phyloP scores from a whole-genome alignment of 148 eudicot genomes.

The Nepenthes mirabilis region DNA sequence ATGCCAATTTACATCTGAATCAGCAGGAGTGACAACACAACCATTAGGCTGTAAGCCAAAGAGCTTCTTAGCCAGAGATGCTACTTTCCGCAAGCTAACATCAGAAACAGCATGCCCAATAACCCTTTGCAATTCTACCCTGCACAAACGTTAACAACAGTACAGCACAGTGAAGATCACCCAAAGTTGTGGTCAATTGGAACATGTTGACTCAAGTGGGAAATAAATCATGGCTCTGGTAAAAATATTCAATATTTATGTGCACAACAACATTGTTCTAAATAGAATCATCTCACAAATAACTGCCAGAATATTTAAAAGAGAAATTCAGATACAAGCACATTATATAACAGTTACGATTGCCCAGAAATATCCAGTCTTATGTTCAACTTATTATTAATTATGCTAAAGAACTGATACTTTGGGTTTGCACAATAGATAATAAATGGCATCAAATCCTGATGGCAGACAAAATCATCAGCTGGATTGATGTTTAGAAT shows the following conservation, averaged over 20 bases:
- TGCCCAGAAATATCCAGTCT: no score
- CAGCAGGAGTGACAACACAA: slow-evolving; percentile 9
- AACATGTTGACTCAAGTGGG: background rate
- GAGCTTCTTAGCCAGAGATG: slow-evolving; percentile 42
- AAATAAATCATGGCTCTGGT: background rate
- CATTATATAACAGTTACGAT: no score
- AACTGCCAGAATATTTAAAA: background rate
- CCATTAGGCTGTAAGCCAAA: slow-evolving; percentile 40
- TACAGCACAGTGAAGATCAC: slow-evolving; percentile 4
- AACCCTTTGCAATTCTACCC: slow-evolving; percentile 65
- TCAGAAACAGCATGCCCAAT: slow-evolving; percentile 55
- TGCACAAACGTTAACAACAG: slow-evolving; percentile 16
- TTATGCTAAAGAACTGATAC: no score
- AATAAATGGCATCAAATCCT: no score
- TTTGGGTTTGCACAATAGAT: no score
- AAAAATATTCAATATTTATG: background rate
- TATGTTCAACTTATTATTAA: no score
- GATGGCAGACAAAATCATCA: background rate
- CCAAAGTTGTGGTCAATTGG: background rate
- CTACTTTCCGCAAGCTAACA: slow-evolving; percentile 41
- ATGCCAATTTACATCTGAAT: slow-evolving; percentile 18
- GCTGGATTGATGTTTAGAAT: background rate
- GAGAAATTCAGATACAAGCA: no score
- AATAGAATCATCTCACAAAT: background rate
- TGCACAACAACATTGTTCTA: no score